A percentile compares a stretch with the other conserved stretches of the same genome.
Conservation (phyloP, 2,329 filamentous ascomycete genomes). For the Alternaria burnsii region DNA sequence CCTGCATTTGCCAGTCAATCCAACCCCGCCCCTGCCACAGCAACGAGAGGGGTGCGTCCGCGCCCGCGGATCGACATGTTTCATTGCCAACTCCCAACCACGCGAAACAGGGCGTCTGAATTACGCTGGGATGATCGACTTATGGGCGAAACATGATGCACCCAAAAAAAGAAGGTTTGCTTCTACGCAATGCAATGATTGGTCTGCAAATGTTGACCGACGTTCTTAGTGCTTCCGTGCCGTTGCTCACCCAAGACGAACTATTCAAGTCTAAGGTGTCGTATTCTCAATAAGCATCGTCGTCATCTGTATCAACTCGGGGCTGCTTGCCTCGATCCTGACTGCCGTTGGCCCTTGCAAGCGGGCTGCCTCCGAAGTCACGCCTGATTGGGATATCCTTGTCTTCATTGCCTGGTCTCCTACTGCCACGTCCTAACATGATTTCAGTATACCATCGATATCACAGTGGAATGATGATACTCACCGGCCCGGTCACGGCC, state of each 20-base stretch:
- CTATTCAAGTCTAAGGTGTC: not conserved
- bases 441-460: not conserved
- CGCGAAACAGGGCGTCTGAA: slow-evolving; percentile 6
- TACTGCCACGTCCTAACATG: slow-evolving; percentile 3
- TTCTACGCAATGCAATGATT: slow-evolving; percentile 1
- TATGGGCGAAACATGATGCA: slow-evolving; percentile 10
- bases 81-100: not conserved
- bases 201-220: not conserved
- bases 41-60: slow-evolving; percentile 5
- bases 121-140: slow-evolving; percentile 8
- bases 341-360: not conserved
- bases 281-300: slow-evolving; percentile 18
- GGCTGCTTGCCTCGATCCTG: slow-evolving; percentile 20
- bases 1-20: slow-evolving; percentile 2
- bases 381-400: slow-evolving; percentile 9
- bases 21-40: slow-evolving; percentile 6
- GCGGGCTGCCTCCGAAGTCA: slow-evolving; percentile 4
- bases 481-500: slow-evolving; percentile 7
- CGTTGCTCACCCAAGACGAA: slow-evolving; percentile 4
- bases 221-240: not conserved
- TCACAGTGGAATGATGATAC: not conserved
- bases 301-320: slow-evolving; percentile 28
- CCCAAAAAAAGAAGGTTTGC: slow-evolving; percentile 1
- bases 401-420: slow-evolving; percentile 1
- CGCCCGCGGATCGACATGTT: slow-evolving; percentile 11